Base-by-base conservation (phyloP, 306 rosid species). In the Trichosanthes cucumerina region DNA sequence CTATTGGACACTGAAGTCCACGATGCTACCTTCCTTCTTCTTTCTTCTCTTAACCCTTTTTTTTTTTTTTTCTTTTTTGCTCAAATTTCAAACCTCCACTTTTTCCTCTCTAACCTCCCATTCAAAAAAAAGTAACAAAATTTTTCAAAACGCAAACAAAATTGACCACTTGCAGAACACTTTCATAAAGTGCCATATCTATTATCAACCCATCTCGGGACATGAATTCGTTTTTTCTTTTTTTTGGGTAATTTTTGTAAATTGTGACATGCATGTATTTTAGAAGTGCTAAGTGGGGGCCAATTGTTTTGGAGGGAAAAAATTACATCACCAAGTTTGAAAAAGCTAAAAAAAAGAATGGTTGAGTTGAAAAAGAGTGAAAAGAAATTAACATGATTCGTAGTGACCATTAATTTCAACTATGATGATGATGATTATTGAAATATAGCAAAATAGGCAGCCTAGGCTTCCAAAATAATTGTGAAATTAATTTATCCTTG, bases 1-100 rank as follows among this genome's bases (percentile, higher is more conserved):
- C 88, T 78, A 73, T 59, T 82, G 81, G 84, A 89, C 96, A 82
- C 92, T 90, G 95, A 94, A 90, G 95, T 92, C 97, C 96, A 92
- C 93, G 89, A 85, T 84, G 84, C 90, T 82, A 87, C 34, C 80
- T 73, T 70, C 71, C 80, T 77, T 79, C 85, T 84, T 66, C 0
- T 66, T 63, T 63, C 44, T 82, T 57, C 9, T 82, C 53, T 43
- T 78, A 63, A 83, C 43, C 21, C 62, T 33, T 9, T 62, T 80
- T 77, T 79, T 76, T 39, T 63, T 78, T 71, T 33, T 9, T 62
- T 80, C 74, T 79, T 76, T 39, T 63, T 78, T 71, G 26, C 47
- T 65, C 64, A 52, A 47, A 43, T 52, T 74, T 79, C 60, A n/a
- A 28, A 57, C 39, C 9, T 73, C 53, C 38, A 78, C 66, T 21